Evolutionary conservation across 2,329 filamentous ascomycete genomes (phyloP), one percentile per base, ranked within the genome.

Genomic region (Apiospora phragmitis): DNA sequence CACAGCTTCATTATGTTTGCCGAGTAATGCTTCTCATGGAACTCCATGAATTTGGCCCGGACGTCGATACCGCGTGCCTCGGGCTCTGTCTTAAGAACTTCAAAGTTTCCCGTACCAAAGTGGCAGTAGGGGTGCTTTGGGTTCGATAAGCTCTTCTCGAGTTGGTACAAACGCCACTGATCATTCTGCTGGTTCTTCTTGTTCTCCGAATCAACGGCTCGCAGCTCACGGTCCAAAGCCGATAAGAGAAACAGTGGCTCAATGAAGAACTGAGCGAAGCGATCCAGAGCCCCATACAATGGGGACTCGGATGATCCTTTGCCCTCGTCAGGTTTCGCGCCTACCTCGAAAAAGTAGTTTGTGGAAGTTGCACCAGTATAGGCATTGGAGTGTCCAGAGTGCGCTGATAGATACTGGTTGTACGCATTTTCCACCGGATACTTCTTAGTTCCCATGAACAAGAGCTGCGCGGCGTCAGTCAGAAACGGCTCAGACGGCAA

Each of bases 361-460:
- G 96, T 99, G 68, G 95, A 97, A 1, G 94, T 97, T 6, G 93
- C 87, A 21, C 93, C 94, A 1, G 96, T 99, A 81, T 97, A 98
- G 70, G 96, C 96, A 80, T 99, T 99, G 38, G 95, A 97, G 78
- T 92, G 91, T 70, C 96, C 96, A 12, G 94, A 97, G 80, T 98
- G 92, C 71, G 93, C 88, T 68, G 94, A 93, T 69, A 99, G 89
- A 80, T 97, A 99, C 79, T 95, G 92, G 78, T 94, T 94, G 85
- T 99, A 99, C 74, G 93, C 95, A 81, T 99, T 98, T 83, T 98
- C 95, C 79, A 92, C 89, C 0, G 96, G 96, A 78, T 96, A 99
- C 89, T 98, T 99, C 82, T 97, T 92, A 9, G 96, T 99, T 67
- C 96, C 96, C 96, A 99, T 98, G 85, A 99, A 99, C 32, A 99